These are phyloP conservation scores for Klebsormidium nitens DNA, from an alignment of 139 green algal genomes.

Conservation along the genomic window DNA sequence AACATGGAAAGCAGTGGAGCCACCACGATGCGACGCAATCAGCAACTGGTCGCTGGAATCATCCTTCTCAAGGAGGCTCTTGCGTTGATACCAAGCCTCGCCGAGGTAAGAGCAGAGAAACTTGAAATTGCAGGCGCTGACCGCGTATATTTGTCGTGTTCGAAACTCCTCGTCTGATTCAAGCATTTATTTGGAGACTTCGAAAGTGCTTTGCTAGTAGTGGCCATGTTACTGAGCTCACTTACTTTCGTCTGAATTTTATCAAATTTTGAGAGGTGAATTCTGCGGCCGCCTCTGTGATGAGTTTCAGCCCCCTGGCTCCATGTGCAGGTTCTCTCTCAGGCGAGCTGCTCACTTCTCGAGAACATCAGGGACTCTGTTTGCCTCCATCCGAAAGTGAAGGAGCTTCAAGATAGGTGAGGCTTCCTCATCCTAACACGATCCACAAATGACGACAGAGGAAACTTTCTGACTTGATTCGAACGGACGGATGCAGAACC, in stretches of 20 bases:
- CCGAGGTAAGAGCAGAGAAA: not conserved
- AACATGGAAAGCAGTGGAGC: slow-evolving; percentile 4
- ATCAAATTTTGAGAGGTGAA: slow-evolving; percentile 9
- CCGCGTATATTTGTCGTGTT: not conserved
- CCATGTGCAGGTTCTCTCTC: slow-evolving; percentile 7
- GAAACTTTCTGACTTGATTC: not conserved
- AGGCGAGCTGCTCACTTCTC: slow-evolving; percentile 7
- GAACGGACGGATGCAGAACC: too few relatives aligned
- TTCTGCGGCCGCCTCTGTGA: not conserved
- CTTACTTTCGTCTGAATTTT: not conserved
- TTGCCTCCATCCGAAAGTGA: slow-evolving; percentile 44
- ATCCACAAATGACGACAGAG: not conserved
- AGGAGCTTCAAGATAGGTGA: slow-evolving; percentile 11
- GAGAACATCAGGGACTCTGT: slow-evolving; percentile 18
- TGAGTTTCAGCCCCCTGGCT: not conserved
- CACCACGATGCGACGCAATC: slow-evolving; percentile 21
- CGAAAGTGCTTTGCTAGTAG: not conserved
- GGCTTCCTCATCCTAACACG: slow-evolving; percentile 20
- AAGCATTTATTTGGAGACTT: not conserved
- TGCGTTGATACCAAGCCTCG: slow-evolving; percentile 21
- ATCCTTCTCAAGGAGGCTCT: slow-evolving; percentile 36
- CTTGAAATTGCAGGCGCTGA: not conserved
- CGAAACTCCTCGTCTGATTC: not conserved
- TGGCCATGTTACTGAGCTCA: not conserved
- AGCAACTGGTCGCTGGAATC: slow-evolving; percentile 30